A percentile compares a stretch with the other conserved stretches of the same genome.
Evolutionary conservation across 176 grass and related monocot genomes (phyloP).

Genomic region (Saccharum spontaneum): DNA sequence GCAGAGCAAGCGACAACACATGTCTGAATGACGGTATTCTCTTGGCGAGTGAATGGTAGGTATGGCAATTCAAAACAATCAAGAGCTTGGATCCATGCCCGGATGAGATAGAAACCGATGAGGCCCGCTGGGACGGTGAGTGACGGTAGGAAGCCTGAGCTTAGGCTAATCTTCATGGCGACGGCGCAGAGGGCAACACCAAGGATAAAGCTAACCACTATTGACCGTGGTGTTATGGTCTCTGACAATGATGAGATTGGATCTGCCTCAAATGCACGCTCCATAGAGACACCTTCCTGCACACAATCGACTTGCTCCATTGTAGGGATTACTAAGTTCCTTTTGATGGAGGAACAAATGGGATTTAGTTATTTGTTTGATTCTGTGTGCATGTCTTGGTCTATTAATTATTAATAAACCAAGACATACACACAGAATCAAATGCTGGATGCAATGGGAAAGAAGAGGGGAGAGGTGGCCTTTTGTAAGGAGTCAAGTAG

Average conservation of each 20-base stretch:
- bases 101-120: slow-evolving; percentile 16
- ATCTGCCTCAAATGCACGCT: slow-evolving; percentile 39
- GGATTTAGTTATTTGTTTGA: neutral
- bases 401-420: slow-evolving; percentile 7
- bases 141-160: slow-evolving; percentile 38
- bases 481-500: slow-evolving; percentile 7
- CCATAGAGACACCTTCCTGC: slow-evolving; percentile 26
- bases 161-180: slow-evolving; percentile 43
- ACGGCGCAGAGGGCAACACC: slow-evolving; percentile 2
- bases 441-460: neutral
- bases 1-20: slow-evolving; percentile 23
- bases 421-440: slow-evolving; percentile 33
- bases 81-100: neutral
- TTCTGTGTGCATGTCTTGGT: slow-evolving; percentile 24
- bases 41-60: slow-evolving; percentile 29
- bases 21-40: slow-evolving; percentile 38
- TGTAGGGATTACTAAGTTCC: neutral
- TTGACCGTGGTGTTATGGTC: neutral
- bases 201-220: slow-evolving; percentile 35
- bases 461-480: neutral
- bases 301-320: slow-evolving; percentile 13
- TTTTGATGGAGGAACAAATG: neutral
- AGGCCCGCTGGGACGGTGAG: slow-evolving; percentile 33
- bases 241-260: slow-evolving; percentile 18
- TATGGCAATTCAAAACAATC: slow-evolving; percentile 13